phyloP scores from a whole-genome alignment of 768 basidiomycete species.

The Daedalea quercina region DNA sequence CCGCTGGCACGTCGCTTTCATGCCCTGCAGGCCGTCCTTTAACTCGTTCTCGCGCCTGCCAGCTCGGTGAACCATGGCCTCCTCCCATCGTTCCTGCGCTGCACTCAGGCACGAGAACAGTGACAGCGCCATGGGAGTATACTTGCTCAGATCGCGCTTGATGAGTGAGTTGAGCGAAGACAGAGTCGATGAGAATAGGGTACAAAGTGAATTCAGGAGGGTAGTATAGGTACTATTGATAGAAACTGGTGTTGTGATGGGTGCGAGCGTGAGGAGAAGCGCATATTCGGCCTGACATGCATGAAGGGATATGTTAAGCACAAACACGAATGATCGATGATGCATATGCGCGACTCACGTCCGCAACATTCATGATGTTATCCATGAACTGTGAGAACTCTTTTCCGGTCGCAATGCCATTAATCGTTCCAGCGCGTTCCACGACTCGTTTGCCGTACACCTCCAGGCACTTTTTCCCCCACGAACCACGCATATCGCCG shows the following conservation, averaged over 20 bases:
- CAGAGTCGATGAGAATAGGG: conserved; percentile 59
- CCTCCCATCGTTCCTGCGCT: conserved; percentile 62
- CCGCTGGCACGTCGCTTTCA: conserved; percentile 65
- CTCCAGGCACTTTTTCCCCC: conserved; percentile 73
- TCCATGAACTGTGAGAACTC: conserved; percentile 73
- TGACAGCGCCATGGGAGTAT: conserved; percentile 74
- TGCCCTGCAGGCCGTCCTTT: conserved; percentile 57
- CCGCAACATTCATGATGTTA: conserved; percentile 54
- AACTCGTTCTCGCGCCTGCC: conserved; percentile 52
- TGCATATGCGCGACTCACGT: conserved; percentile 34
- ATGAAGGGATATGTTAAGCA: neutral
- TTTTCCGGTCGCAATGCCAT: conserved; percentile 56
- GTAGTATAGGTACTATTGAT: conserved; percentile 54
- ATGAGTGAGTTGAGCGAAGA: conserved; percentile 56
- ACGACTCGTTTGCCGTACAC: conserved; percentile 60
- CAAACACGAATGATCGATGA: no score
- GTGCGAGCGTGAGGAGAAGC: conserved; percentile 56
- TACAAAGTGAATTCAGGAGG: conserved; percentile 58
- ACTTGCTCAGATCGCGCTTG: conserved; percentile 72
- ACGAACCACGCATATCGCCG: conserved; percentile 80
- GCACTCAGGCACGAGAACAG: conserved; percentile 54
- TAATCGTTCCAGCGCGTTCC: conserved; percentile 63
- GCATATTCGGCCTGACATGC: conserved; percentile 55
- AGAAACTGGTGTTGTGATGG: conserved; percentile 42
- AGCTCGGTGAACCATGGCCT: conserved; percentile 44